phyloP scores from a whole-genome alignment of 768 basidiomycete species.

The Floccularia luteovirens region DNA sequence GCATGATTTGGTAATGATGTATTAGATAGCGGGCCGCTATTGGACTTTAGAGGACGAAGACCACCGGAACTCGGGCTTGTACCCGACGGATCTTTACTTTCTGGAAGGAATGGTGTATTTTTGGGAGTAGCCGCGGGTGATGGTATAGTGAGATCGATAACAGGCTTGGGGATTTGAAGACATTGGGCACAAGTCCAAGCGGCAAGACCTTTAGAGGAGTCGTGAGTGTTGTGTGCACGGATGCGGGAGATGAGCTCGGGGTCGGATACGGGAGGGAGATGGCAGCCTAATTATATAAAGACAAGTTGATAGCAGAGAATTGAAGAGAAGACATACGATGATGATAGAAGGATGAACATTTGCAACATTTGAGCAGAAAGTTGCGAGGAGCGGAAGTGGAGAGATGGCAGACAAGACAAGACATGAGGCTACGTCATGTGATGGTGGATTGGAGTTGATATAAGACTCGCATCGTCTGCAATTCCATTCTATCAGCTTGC shows the following conservation, averaged over 20 bases:
- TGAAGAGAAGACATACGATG: conserved; percentile 24
- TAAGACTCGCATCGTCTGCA: background rate
- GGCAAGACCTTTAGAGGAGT: conserved; percentile 8
- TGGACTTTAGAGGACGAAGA: too few species aligned
- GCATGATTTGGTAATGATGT: too few species aligned
- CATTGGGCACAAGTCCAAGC: conserved; percentile 11
- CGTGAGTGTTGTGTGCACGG: conserved; percentile 10
- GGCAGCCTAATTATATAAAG: conserved; percentile 19
- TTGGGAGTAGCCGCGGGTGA: too few species aligned
- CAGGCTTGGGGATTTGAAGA: background rate
- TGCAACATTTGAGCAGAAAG: conserved; percentile 24
- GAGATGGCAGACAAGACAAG: background rate
- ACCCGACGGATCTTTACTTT: too few species aligned
- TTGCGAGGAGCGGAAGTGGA: conserved; percentile 10
- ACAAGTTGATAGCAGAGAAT: too few species aligned
- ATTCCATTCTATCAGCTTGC: conserved; percentile 4
- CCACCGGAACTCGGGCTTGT: too few species aligned
- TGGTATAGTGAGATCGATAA: background rate
- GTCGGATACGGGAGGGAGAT: conserved; percentile 24
- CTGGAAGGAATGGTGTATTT: too few species aligned
- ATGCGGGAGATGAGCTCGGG: conserved; percentile 20
- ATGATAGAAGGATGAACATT: conserved; percentile 24
- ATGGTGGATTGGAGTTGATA: background rate
- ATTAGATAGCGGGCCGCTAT: too few species aligned
- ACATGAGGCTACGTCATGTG: background rate